Evolutionary conservation across 2,329 filamentous ascomycete genomes (phyloP).

Genomic region (Cytospora paraplurivora): DNA sequence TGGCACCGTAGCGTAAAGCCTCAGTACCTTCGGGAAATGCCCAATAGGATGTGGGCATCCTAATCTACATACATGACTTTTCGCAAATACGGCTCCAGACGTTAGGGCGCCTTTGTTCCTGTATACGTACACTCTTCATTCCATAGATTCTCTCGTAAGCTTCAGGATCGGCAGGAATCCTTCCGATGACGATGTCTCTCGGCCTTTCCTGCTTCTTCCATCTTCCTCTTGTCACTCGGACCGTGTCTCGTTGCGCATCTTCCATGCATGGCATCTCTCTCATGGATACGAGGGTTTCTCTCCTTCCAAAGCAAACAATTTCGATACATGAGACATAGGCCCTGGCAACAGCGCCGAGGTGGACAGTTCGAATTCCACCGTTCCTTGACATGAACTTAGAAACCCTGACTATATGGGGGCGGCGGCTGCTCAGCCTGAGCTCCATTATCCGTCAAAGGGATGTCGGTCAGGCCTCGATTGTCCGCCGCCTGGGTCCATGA

Average conservation of each 20-base stretch:
- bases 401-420: conserved; percentile 27
- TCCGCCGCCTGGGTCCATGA: conserved; percentile 36
- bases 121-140: background rate
- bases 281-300: background rate
- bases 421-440: conserved; percentile 23
- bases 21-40: conserved; percentile 14
- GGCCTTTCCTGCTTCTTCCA: background rate
- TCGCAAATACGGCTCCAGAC: background rate
- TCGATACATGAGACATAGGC: background rate
- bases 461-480: background rate
- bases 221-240: background rate
- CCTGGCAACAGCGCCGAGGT: background rate
- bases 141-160: background rate
- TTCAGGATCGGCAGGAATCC: background rate
- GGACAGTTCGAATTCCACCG: background rate
- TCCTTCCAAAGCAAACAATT: background rate
- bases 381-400: background rate
- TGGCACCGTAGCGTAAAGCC: background rate
- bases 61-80: background rate
- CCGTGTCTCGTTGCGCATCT: background rate
- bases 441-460: conserved; percentile 9
- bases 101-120: background rate
- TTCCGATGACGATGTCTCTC: background rate
- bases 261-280: background rate
- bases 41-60: background rate